phyloP scores from a whole-genome alignment of 208 protist genomes.

The Crithidia sp. region DNA sequence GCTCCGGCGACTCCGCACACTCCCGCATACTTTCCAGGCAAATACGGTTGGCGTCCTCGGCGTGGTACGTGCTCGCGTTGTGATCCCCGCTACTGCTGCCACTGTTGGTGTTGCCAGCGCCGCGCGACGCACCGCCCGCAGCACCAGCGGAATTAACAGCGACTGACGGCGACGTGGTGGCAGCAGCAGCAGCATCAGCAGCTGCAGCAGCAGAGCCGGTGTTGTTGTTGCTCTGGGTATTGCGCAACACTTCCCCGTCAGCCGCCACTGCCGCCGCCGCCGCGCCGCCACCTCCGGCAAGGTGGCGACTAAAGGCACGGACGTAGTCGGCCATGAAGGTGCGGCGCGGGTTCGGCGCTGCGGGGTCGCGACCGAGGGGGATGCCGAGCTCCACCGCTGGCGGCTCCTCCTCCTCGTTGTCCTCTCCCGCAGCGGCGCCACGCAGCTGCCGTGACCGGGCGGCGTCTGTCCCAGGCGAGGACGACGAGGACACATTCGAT shows the following conservation, averaged over 20 bases:
- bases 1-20: slow-evolving; percentile 29
- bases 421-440: no score
- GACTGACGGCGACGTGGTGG: no score
- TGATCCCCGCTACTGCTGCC: not conserved
- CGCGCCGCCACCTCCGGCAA: not conserved
- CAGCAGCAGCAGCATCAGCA: not conserved
- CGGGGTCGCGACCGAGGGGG: slow-evolving; percentile 6
- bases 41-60: slow-evolving; percentile 30
- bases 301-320: no score
- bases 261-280: not conserved
- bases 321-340: no score
- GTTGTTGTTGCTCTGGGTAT: no score
- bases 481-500: no score
- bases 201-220: not conserved
- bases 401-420: not conserved
- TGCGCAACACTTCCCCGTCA: no score
- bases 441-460: no score
- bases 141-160: not conserved
- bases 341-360: no score
- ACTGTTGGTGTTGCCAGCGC: not conserved
- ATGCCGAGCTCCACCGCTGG: not conserved
- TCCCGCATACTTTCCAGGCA: slow-evolving; percentile 66
- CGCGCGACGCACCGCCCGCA: not conserved
- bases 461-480: no score
- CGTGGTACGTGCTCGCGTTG: slow-evolving; percentile 11